These are phyloP conservation scores for Calonectria honghensis DNA, from an alignment of 2,329 filamentous ascomycete species.

Conservation along the genomic window DNA sequence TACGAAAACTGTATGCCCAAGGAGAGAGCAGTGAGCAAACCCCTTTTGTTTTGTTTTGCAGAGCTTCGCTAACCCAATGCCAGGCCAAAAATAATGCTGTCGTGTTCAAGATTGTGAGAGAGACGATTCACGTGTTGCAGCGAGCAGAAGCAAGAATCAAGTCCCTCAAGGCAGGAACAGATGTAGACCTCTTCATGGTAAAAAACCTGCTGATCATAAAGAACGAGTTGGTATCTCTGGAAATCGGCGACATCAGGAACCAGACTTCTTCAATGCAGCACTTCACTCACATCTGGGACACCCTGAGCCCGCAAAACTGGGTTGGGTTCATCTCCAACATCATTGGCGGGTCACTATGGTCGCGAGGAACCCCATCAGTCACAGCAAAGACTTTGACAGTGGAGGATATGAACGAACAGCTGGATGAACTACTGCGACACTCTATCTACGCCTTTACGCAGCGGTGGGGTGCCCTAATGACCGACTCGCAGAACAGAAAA, in stretches of 20 bases:
- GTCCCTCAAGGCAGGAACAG: slow-evolving; percentile 75
- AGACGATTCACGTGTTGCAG: slow-evolving; percentile 89
- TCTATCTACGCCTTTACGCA: slow-evolving; percentile 79
- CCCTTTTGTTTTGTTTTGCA: not conserved
- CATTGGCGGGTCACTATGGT: slow-evolving; percentile 74
- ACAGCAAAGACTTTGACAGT: slow-evolving; percentile 65
- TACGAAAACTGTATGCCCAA: slow-evolving; percentile 80
- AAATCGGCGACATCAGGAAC: slow-evolving; percentile 84
- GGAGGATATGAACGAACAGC: slow-evolving; percentile 78
- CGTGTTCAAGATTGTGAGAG: slow-evolving; percentile 85
- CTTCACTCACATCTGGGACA: slow-evolving; percentile 79
- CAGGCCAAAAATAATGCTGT: slow-evolving; percentile 71
- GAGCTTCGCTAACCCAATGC: slow-evolving; percentile 41
- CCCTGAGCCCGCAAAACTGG: slow-evolving; percentile 74
- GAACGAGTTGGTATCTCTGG: slow-evolving; percentile 95
- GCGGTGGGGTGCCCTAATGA: slow-evolving; percentile 72
- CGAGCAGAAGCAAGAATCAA: slow-evolving; percentile 84
- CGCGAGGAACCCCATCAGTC: slow-evolving; percentile 59
- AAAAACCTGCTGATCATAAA: slow-evolving; percentile 96
- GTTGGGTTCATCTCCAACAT: slow-evolving; percentile 76
- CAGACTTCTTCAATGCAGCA: slow-evolving; percentile 72
- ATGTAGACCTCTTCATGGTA: slow-evolving; percentile 93
- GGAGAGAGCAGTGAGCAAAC: slow-evolving; percentile 73
- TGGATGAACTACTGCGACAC: slow-evolving; percentile 78
- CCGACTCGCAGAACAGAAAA: slow-evolving; percentile 69